These are phyloP conservation scores for Cantharellus cinnabarinus DNA, from an alignment of 768 basidiomycete species.

Conservation along the genomic window DNA sequence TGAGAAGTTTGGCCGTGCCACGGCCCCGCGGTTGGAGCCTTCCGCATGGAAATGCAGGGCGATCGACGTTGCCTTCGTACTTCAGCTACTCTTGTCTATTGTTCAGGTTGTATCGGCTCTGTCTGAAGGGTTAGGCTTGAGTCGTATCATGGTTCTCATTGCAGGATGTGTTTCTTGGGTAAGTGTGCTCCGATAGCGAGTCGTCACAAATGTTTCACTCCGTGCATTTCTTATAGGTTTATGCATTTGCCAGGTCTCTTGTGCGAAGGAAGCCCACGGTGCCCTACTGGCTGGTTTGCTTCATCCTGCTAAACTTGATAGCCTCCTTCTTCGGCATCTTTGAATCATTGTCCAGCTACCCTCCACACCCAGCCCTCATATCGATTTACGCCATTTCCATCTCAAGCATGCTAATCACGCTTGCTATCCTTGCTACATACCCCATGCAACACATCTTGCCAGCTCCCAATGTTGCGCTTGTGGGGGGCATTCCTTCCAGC, in stretches of 20 bases:
- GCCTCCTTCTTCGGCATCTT: background rate
- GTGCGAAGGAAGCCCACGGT: background rate
- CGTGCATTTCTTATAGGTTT: no score
- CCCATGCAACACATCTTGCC: slow-evolving; percentile 29
- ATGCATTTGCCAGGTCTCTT: background rate
- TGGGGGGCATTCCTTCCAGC: background rate
- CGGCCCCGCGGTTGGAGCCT: background rate
- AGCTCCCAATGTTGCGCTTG: slow-evolving; percentile 27
- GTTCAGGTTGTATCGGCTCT: background rate
- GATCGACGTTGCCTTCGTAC: background rate
- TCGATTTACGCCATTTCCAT: background rate
- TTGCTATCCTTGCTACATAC: slow-evolving; percentile 7
- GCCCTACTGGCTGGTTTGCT: background rate
- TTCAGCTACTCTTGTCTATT: background rate
- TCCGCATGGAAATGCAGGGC: slow-evolving; percentile 6
- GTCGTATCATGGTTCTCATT: no score
- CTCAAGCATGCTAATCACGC: background rate
- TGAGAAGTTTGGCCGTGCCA: slow-evolving; percentile 4
- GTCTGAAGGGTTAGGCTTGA: no score
- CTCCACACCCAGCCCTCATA: no score
- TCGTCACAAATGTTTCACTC: no score
- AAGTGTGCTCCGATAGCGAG: no score
- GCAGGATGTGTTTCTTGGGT: no score
- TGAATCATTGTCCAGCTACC: background rate
- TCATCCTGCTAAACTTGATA: slow-evolving; percentile 1